phyloP scores from a whole-genome alignment of 768 basidiomycete genomes.

The Lentinula raphanica region DNA sequence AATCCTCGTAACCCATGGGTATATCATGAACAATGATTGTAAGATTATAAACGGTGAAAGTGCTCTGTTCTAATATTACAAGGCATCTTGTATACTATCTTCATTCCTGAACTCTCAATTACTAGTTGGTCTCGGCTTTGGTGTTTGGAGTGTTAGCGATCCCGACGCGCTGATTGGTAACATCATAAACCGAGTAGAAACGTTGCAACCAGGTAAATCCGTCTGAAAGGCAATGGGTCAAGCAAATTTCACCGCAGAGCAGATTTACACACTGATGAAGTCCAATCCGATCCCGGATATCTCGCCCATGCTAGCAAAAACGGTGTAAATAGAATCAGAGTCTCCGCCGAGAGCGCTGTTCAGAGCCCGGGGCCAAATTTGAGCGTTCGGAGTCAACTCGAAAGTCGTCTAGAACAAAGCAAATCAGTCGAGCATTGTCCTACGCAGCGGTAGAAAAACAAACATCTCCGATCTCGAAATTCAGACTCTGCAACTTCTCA shows the following conservation, averaged over 20 bases:
- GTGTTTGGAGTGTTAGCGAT: slow-evolving; percentile 53
- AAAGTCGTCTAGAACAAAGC: slow-evolving; percentile 24
- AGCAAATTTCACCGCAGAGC: not conserved
- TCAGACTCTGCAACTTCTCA: slow-evolving; percentile 43
- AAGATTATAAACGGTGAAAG: too few relatives aligned
- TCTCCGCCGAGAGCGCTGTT: slow-evolving; percentile 29
- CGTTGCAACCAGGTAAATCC: slow-evolving; percentile 52
- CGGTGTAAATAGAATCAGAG: slow-evolving; percentile 24
- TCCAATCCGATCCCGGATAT: slow-evolving; percentile 35
- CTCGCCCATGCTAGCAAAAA: slow-evolving; percentile 33
- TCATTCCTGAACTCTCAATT: too few relatives aligned
- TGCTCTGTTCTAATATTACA: too few relatives aligned
- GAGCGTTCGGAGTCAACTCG: slow-evolving; percentile 36
- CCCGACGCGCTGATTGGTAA: slow-evolving; percentile 47
- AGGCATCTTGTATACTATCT: too few relatives aligned
- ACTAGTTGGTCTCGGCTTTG: slow-evolving; percentile 33
- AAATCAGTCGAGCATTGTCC: not conserved
- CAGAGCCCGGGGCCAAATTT: slow-evolving; percentile 31
- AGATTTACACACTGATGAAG: slow-evolving; percentile 33
- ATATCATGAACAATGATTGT: too few relatives aligned
- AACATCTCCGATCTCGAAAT: slow-evolving; percentile 50
- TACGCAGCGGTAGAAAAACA: not conserved
- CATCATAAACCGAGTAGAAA: slow-evolving; percentile 65
- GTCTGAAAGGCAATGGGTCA: slow-evolving; percentile 13
- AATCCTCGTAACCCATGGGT: too few relatives aligned